A percentile compares a stretch with the other conserved stretches of the same genome.
Conservation (phyloP, 2,329 filamentous ascomycete species). For the Xylariaceae sp. region DNA sequence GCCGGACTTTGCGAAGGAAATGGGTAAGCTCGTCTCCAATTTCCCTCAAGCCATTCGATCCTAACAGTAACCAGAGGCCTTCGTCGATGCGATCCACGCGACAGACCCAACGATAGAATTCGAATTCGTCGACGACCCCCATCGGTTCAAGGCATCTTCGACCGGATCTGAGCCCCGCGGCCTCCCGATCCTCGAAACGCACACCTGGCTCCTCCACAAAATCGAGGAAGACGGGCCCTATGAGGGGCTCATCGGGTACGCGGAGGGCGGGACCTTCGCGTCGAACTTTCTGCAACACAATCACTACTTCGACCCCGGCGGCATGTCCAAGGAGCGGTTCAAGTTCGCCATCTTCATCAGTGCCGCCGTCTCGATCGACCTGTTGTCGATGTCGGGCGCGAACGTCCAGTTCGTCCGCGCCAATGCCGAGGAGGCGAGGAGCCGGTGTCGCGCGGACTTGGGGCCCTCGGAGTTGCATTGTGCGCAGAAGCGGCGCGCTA, state of each 20-base stretch:
- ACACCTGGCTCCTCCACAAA: conserved; percentile 34
- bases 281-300: conserved; percentile 38
- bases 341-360: conserved; percentile 38
- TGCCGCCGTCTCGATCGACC: conserved; percentile 20
- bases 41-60: background rate
- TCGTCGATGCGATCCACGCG: conserved; percentile 2
- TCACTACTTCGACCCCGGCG: conserved; percentile 27
- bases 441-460: conserved; percentile 14
- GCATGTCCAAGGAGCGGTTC: conserved; percentile 32
- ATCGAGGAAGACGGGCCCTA: conserved; percentile 27
- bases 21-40: conserved; percentile 14
- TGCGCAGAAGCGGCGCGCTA: conserved; percentile 20
- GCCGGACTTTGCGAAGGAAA: conserved; percentile 12
- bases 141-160: conserved; percentile 3
- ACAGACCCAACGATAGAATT: conserved; percentile 15
- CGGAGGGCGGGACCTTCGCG: conserved; percentile 35
- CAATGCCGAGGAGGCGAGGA: conserved; percentile 20
- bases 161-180: too few species aligned
- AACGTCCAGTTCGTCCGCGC: conserved; percentile 28
- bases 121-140: conserved; percentile 24
- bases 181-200: conserved; percentile 12
- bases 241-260: conserved; percentile 28
- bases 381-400: background rate
- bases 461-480: conserved; percentile 20
- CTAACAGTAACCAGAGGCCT: conserved; percentile 3